Conservation (phyloP, 371 early-diverging fungal genomes). For the Coemansia sp. region DNA sequence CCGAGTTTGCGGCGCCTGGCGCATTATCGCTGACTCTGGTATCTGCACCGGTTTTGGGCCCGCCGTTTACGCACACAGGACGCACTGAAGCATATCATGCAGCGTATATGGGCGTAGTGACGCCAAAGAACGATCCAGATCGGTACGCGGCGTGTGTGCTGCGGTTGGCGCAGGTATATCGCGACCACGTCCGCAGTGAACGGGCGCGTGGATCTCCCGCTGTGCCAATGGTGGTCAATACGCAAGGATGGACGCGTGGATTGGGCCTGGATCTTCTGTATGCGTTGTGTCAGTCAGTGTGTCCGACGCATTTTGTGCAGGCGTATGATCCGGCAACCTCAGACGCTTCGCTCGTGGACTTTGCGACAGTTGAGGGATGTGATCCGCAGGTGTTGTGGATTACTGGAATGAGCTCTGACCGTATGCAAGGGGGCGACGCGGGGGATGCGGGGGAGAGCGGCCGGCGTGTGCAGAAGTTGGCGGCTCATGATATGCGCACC, state of each 20-base stretch:
- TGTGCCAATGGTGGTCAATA: conserved; percentile 61
- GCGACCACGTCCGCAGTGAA: conserved; percentile 12
- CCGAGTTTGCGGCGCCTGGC: conserved; percentile 58
- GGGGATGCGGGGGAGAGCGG: neutral
- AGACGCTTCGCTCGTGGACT: conserved; percentile 35
- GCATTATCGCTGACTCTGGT: conserved; percentile 55
- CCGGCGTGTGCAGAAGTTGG: conserved; percentile 27
- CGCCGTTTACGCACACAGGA: conserved; percentile 57
- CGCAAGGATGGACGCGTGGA: conserved; percentile 64
- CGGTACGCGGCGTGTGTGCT: conserved; percentile 41
- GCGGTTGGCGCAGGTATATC: conserved; percentile 46
- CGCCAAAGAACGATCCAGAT: conserved; percentile 62
- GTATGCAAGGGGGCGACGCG: conserved; percentile 45
- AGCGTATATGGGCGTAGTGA: conserved; percentile 54
- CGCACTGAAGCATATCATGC: conserved; percentile 40
- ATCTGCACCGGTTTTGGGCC: conserved; percentile 54
- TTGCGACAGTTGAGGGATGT: conserved; percentile 24
- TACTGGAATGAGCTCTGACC: conserved; percentile 43
- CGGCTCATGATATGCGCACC: conserved; percentile 52
- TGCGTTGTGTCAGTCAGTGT: conserved; percentile 35
- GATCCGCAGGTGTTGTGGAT: conserved; percentile 35
- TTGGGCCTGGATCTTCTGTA: conserved; percentile 51
- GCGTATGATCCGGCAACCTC: conserved; percentile 17
- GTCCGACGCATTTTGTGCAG: conserved; percentile 47
- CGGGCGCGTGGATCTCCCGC: neutral